Base-by-base conservation (phyloP, 2,329 filamentous ascomycete genomes). In the Torrubiella hemipterigena region DNA sequence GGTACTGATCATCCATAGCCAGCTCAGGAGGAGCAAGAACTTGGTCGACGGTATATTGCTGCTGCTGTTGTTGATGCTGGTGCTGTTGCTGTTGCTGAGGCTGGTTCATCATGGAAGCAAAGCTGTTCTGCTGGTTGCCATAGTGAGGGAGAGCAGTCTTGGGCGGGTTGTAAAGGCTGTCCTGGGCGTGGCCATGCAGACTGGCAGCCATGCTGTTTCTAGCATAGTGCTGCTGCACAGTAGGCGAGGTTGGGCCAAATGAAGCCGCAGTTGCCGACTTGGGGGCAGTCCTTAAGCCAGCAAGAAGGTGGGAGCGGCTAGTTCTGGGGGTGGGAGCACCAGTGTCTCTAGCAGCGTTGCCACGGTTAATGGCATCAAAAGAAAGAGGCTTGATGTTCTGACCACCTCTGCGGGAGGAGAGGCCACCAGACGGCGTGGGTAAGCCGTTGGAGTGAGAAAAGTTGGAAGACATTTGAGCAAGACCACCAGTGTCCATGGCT, bases 381-480 rank as follows among this genome's bases (percentile, higher is more conserved):
- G 63, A 94, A 58, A 95, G 72, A 43, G 86, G 85, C 66, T 95
- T 95, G 60, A 94, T 80, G 54, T 83, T 80, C 50, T 83, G 75
- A 43, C 84, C 82, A 50, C 93, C 84, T 42, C 91, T 80, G 47
- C 71, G 69, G 17, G 87, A 89, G 41, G 84, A 85, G 51, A 94
- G 81, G 49, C 86, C 83, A 42, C 81, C 75, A 39, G 74, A 67
- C 32, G 86, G 81, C 62, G 84, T 75, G 50, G 77, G 75, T 47
- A 94, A 68, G 47, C 75, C 78, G 57, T 73, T 73, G 52, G 73
- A 67, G 56, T 80, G 68, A 55, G 71, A 63, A 57, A 82, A 82
- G 58, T 78, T 83, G 69, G 85, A 89, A 66, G 85, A 83, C 89
- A 96, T 96, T 73, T 93, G 86, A 91, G 86, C 81, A 69, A 94